Evolutionary conservation across 805 yeast genomes (phyloP).

Genomic region (Ogataea paradorogensis): DNA sequence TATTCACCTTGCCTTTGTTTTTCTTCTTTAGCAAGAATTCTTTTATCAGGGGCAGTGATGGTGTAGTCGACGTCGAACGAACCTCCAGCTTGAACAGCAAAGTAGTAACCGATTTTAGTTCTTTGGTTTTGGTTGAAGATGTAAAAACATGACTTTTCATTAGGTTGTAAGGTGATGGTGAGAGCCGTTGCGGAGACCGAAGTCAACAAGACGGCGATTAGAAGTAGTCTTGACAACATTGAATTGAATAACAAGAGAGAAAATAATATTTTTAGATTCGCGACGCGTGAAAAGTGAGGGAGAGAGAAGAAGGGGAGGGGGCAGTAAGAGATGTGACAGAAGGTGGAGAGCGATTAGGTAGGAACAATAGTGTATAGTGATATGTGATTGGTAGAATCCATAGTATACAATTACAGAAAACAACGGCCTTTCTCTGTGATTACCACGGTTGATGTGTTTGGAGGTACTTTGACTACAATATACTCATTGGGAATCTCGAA

Average conservation of each 20-base stretch:
- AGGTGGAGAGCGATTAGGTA: too few relatives aligned
- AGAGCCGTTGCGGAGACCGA: constrained; percentile 50
- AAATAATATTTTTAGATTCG: constrained; percentile 8
- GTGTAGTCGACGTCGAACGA: constrained; percentile 75
- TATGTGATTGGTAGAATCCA: too few relatives aligned
- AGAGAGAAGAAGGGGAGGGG: not conserved
- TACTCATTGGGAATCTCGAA: too few relatives aligned
- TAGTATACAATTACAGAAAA: too few relatives aligned
- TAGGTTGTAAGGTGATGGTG: constrained; percentile 73
- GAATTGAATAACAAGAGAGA: constrained; percentile 2
- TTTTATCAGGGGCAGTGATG: constrained; percentile 56
- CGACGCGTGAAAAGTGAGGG: constrained; percentile 5
- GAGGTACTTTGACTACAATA: too few relatives aligned
- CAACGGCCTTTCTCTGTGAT: too few relatives aligned
- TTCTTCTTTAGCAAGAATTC: constrained; percentile 48
- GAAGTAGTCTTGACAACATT: constrained; percentile 6
- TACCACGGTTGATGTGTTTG: too few relatives aligned
- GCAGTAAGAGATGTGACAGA: too few relatives aligned
- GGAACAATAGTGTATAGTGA: too few relatives aligned
- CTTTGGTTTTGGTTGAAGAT: constrained; percentile 59
- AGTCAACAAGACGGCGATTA: constrained; percentile 3
- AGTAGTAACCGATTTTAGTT: constrained; percentile 67
- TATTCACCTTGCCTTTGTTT: constrained; percentile 80
- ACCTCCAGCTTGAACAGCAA: constrained; percentile 82
- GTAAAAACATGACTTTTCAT: constrained; percentile 70